Percentiles rank a stretch among this genome's conserved stretches.
Evolutionary conservation across 306 rosid species (phyloP).

Genomic region (Oxytropis ochrocephala): DNA sequence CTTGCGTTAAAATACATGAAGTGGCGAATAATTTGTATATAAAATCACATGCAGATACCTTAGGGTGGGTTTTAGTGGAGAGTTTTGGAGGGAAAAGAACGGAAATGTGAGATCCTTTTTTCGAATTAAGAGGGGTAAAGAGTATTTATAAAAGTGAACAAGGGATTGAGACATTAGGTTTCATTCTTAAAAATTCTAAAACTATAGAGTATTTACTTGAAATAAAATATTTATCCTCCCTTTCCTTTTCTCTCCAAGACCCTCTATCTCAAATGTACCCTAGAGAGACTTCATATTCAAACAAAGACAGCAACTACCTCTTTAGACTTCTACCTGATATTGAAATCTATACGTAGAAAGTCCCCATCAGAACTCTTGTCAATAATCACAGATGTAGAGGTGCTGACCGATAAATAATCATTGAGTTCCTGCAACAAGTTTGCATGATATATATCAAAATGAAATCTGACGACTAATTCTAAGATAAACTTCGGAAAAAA

Average conservation of each 20-base stretch:
- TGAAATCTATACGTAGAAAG: constrained; percentile 80
- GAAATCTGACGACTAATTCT: not conserved
- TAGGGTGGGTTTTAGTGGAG: not conserved
- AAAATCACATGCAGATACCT: not conserved
- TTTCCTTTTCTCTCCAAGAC: not conserved
- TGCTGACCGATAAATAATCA: constrained; percentile 67
- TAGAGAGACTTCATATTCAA: constrained; percentile 11
- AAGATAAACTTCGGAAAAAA: constrained; percentile 7
- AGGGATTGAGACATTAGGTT: not conserved
- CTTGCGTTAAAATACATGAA: not conserved
- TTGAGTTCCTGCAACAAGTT: constrained; percentile 66
- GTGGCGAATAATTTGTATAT: not conserved
- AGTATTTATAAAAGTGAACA: not conserved
- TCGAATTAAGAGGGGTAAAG: not conserved
- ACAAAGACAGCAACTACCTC: constrained; percentile 10
- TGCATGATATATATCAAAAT: constrained; percentile 11
- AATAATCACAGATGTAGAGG: constrained; percentile 82
- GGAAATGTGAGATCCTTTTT: not conserved
- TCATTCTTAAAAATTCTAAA: not conserved
- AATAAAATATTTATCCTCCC: not conserved
- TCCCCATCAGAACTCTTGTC: constrained; percentile 94
- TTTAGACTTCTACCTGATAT: constrained; percentile 63
- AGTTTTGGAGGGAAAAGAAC: not conserved
- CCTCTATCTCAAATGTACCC: not conserved
- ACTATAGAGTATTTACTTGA: not conserved